phyloP scores from a whole-genome alignment of 805 yeast species.

The Starmerella apicola region DNA sequence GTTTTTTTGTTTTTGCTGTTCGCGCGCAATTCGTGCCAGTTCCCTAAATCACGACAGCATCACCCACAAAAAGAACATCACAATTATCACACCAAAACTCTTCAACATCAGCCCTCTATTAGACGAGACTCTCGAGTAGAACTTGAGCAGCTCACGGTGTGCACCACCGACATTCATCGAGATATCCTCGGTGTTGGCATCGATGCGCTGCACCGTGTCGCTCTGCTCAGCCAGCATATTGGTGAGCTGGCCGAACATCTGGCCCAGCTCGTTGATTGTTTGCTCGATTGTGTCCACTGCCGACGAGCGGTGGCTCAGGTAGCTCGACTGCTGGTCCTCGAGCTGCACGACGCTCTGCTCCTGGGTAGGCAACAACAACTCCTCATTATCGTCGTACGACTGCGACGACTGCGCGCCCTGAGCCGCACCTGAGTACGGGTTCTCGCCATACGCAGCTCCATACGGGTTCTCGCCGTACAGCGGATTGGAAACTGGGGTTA shows the following conservation, averaged over 20 bases:
- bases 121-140: slow-evolving; percentile 73
- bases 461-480: slow-evolving; percentile 24
- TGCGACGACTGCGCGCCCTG: slow-evolving; percentile 25
- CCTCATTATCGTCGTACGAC: slow-evolving; percentile 28
- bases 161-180: slow-evolving; percentile 84
- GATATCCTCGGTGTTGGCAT: slow-evolving; percentile 87
- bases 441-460: slow-evolving; percentile 18
- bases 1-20: too few species aligned
- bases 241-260: slow-evolving; percentile 84
- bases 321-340: slow-evolving; percentile 68
- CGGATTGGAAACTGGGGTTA: slow-evolving; percentile 23
- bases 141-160: slow-evolving; percentile 81
- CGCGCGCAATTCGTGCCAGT: neutral
- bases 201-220: slow-evolving; percentile 89
- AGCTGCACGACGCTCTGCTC: slow-evolving; percentile 69
- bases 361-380: slow-evolving; percentile 68
- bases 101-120: slow-evolving; percentile 87
- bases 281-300: slow-evolving; percentile 95
- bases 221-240: slow-evolving; percentile 98
- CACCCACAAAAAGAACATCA: slow-evolving; percentile 31
- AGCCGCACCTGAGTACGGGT: slow-evolving; percentile 24
- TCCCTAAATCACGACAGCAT: slow-evolving; percentile 16
- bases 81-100: slow-evolving; percentile 74
- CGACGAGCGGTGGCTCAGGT: slow-evolving; percentile 67
- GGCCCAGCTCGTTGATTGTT: slow-evolving; percentile 95